Evolutionary conservation across 495 filamentous ascomycete genomes (phyloP), one percentile per base, ranked within the genome.

Genomic region (Saxispiralis lemnorum): DNA sequence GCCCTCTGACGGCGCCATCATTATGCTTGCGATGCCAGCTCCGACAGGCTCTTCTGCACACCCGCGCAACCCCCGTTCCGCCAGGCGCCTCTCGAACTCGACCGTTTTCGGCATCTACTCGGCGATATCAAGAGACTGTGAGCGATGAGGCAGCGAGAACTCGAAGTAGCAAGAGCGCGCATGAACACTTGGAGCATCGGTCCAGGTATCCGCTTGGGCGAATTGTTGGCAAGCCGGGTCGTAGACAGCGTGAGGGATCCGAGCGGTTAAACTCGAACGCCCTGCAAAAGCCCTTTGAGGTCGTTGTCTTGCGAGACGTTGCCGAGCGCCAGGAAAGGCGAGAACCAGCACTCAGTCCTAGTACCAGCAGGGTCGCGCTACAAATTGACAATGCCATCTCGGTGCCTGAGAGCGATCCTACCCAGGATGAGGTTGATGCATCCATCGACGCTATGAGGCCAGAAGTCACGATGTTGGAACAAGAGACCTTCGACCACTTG

Each of bases 381-480:
- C 31, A 44, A 5, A 44, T 44, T 2, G 31, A 35, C 16, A 28
- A 14, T 15, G 41, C 41, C 7, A 31, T 43, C 30, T 15, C 31
- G 10, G 20, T 3, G 40, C 20, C 13, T 6, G n/a, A 43, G 31
- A 31, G 6, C n/a, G 39, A 43, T 24, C 16, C 21, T 18, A 33
- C 14, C 18, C 44, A 51, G 18, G 33, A 35, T 6, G 49, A 51
- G 32, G 45, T 44, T 16, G 37, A 44, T 18, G 42, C 40, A 28
- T 53, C 50, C 10, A 53, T 53, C n/a, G 50, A 53, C 6, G 18
- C 20, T 10, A 13, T 53, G 15, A 41, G 50, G 30, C 50, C 50
- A 2, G 21, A 49, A 14, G 18, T 17, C 9, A 41, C 32, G 5
- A 35, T 44, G n/a, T 14, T 50, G 24, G 47, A 47, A 4, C 10